Evolutionary conservation across 1,284 basidiomycete species (phyloP), one percentile per base, ranked within the genome.

Genomic region (Irpex sp.): DNA sequence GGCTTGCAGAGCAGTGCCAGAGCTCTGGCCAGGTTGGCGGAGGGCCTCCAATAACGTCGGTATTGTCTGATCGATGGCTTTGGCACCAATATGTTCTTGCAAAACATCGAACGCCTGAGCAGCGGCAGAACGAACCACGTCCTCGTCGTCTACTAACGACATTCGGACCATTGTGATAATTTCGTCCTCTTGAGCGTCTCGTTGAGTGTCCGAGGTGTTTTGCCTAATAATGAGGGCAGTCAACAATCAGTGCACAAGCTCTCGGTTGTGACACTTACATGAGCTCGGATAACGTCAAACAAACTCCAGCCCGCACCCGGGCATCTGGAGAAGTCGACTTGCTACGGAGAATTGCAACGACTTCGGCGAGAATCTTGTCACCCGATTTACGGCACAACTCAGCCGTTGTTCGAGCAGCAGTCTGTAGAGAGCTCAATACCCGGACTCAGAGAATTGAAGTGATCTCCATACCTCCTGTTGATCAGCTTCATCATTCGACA

Each of bases 351-450:
- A 94, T 89, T 2, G 87, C 82, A 68, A 97, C 83, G 59, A 96
- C 88, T 71, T 97, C 96, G 48, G 87, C 89, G 59, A 99, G 75
- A 64, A 98, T 90, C 65, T 91, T 90, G 74, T 99, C 97, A 54
- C 97, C 97, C 69, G 97, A 96, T 78, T 98, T 99, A 76, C 92
- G 91, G 74, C 94, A 97, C 1, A 98, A 77, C 74, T 99, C 97
- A 26, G 86, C 85, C 11, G 93, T 85, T 2, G 94, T 97, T 52
- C 94, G 84, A n/a, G 85, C 86, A 17, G 93, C 93, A 40, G 91
- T 96, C 93, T 94, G 63, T 8, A 47, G 57, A 7, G 38, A 48
- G 26, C 40, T 19, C 70, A 6, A 64, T 63, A 44, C 44, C 19
- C 26, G 17, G 15, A 17, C 15, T 9, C 40, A 44, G 26, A 15